Evolutionary conservation across 1,139 yeast species (phyloP).

Genomic region (Magnusiomyces tetraspermus): DNA sequence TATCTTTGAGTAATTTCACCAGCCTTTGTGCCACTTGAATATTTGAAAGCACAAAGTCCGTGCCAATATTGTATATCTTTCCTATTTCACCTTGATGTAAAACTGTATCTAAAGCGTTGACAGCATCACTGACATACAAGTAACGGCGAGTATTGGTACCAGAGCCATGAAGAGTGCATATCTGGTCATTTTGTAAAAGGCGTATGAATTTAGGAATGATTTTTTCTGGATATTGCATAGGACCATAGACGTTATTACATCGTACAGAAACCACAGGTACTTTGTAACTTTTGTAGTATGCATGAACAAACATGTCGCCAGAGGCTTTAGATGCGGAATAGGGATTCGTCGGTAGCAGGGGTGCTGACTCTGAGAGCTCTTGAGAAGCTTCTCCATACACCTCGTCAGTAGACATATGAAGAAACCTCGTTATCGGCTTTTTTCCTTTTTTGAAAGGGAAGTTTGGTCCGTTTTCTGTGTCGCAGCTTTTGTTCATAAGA

Average conservation of each 20-base stretch:
- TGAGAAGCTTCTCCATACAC: conserved; percentile 42
- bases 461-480: too few relatives aligned
- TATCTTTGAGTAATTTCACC: conserved; percentile 19
- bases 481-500: too few relatives aligned
- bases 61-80: conserved; percentile 42
- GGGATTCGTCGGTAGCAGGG: conserved; percentile 47
- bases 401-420: conserved; percentile 55
- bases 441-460: not conserved
- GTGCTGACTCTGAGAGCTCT: conserved; percentile 34
- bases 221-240: conserved; percentile 49
- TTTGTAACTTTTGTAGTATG: conserved; percentile 40
- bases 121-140: conserved; percentile 43
- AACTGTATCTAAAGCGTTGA: conserved; percentile 36
- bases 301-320: conserved; percentile 42
- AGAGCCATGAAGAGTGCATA: conserved; percentile 40
- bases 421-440: conserved; percentile 21
- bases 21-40: conserved; percentile 27
- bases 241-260: conserved; percentile 50
- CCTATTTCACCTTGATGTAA: conserved; percentile 32
- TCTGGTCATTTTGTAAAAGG: conserved; percentile 25
- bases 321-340: conserved; percentile 55
- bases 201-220: conserved; percentile 40
- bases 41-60: conserved; percentile 40
- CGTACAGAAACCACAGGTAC: conserved; percentile 41
- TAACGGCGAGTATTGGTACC: conserved; percentile 42